Conservation (phyloP, 179 eudicot species). For the Amaranthus tricolor region DNA sequence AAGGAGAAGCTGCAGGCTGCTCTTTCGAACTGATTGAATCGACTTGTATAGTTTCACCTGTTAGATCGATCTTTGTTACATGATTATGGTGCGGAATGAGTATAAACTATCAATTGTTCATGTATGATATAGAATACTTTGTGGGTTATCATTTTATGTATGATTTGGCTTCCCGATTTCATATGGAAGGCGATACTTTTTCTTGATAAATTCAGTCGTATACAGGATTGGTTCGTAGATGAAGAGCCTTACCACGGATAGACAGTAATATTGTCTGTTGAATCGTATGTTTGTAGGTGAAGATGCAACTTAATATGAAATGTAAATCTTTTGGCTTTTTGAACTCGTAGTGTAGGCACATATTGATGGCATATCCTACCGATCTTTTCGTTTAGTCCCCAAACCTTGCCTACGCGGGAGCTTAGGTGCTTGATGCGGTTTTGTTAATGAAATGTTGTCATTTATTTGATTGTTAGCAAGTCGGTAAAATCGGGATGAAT, state of each 20-base stretch:
- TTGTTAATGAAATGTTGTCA: too few relatives aligned
- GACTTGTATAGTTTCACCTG: slow-evolving; percentile 1
- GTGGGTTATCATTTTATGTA: background rate
- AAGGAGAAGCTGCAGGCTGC: slow-evolving; percentile 67
- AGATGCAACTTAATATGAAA: background rate
- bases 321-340: background rate
- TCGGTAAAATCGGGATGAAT: too few relatives aligned
- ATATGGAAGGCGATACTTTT: background rate
- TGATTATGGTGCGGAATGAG: background rate
- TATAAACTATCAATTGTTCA: background rate
- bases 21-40: slow-evolving; percentile 44
- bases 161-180: too few relatives aligned
- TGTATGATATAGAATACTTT: background rate
- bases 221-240: background rate
- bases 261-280: background rate
- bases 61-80: background rate
- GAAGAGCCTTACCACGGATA: background rate
- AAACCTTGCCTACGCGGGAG: too few relatives aligned
- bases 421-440: too few relatives aligned
- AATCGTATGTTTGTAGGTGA: background rate
- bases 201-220: background rate
- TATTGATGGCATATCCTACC: too few relatives aligned
- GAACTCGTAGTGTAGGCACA: too few relatives aligned
- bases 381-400: background rate
- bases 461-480: too few relatives aligned